These are phyloP conservation scores for Xerocomus nothofagi DNA, from an alignment of 1,284 basidiomycete species.

Conservation along the genomic window DNA sequence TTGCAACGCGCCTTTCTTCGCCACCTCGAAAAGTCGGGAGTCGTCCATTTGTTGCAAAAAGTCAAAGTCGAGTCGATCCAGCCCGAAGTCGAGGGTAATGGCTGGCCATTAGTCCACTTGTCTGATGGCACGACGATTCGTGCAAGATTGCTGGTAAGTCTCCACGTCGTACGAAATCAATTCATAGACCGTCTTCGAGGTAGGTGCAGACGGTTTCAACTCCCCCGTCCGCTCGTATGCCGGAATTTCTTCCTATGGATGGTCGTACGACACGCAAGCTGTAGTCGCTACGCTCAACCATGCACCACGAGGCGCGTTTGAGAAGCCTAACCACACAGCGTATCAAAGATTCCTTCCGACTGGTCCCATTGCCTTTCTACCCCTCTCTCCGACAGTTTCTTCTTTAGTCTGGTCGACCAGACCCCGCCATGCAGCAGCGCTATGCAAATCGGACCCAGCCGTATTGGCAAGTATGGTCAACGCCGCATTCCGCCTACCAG, in stretches of 20 bases:
- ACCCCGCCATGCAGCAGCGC: constrained; percentile 71
- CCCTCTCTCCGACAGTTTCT: constrained; percentile 73
- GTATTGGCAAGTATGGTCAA: constrained; percentile 82
- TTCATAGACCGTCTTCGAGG: constrained; percentile 43
- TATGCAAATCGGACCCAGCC: constrained; percentile 67
- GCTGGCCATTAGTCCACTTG: constrained; percentile 76
- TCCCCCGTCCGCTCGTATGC: constrained; percentile 92
- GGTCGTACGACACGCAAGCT: constrained; percentile 89
- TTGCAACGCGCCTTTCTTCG: constrained; percentile 80
- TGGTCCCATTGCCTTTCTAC: constrained; percentile 94
- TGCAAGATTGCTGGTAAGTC: constrained; percentile 70
- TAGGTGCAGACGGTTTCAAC: constrained; percentile 95
- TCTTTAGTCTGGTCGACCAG: constrained; percentile 96
- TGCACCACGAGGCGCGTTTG: constrained; percentile 54
- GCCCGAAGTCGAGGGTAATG: constrained; percentile 41
- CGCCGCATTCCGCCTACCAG: constrained; percentile 87
- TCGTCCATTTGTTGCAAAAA: constrained; percentile 61
- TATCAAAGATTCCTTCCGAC: constrained; percentile 96
- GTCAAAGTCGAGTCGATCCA: constrained; percentile 68
- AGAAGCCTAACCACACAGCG: constrained; percentile 74
- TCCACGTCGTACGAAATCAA: neutral
- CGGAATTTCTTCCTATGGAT: constrained; percentile 86
- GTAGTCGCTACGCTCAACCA: constrained; percentile 89
- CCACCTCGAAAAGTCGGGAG: constrained; percentile 45
- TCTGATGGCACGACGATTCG: constrained; percentile 63